A percentile compares a stretch with the other conserved stretches of the same genome.
These are phyloP conservation scores for Xylaria grammica DNA, from an alignment of 495 filamentous ascomycete species.

Conservation along the genomic window DNA sequence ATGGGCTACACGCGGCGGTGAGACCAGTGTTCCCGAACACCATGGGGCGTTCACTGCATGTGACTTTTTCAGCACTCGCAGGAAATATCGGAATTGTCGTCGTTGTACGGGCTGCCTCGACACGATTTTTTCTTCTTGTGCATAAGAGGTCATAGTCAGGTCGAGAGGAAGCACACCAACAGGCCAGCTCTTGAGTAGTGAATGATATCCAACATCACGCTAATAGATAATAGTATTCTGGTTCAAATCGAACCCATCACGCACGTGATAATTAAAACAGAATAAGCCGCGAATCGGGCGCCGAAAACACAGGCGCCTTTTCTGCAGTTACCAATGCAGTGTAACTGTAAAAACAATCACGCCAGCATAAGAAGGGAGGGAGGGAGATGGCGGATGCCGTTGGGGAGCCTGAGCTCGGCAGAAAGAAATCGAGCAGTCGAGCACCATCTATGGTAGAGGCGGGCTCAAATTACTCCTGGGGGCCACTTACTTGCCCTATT, in stretches of 20 bases:
- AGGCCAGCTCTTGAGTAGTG: neutral
- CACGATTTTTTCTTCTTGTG: neutral
- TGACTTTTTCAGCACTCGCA: neutral
- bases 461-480: neutral
- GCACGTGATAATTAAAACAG: slow-evolving; percentile 20
- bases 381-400: slow-evolving; percentile 7
- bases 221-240: neutral
- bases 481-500: neutral
- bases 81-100: neutral
- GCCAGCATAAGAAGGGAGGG: neutral
- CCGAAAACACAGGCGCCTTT: slow-evolving; percentile 7
- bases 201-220: neutral
- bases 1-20: slow-evolving; percentile 20
- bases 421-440: neutral
- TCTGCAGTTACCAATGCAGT: slow-evolving; percentile 14
- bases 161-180: neutral
- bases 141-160: slow-evolving; percentile 1
- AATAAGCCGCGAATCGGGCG: slow-evolving; percentile 17
- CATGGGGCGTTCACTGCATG: slow-evolving; percentile 16
- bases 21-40: neutral
- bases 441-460: neutral
- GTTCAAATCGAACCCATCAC: slow-evolving; percentile 5
- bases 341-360: slow-evolving; percentile 12
- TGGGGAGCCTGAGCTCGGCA: neutral
- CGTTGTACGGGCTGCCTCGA: neutral